Conservation (phyloP, 208 protist species). For the Kentomonas sorsogonicus region DNA sequence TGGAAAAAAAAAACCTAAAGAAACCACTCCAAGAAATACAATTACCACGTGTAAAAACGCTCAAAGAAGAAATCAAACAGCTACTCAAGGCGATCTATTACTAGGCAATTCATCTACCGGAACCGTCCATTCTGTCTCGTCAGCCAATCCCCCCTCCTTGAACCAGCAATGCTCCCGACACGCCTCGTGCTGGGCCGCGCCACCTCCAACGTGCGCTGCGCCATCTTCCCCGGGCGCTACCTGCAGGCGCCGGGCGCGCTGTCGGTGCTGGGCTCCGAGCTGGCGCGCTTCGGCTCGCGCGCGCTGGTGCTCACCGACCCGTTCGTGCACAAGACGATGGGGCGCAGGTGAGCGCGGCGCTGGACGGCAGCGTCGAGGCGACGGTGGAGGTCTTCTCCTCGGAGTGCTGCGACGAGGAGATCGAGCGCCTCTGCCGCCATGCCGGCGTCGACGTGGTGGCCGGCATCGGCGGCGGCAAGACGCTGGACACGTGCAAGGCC, state of each 20-base stretch:
- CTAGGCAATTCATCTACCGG: too few relatives aligned
- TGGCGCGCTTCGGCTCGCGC: constrained; percentile 15
- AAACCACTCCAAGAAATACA: too few relatives aligned
- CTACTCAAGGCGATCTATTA: too few relatives aligned
- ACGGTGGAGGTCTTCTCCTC: constrained; percentile 12
- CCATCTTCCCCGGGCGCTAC: constrained; percentile 28
- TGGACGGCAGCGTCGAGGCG: constrained; percentile 3
- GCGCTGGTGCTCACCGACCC: constrained; percentile 19
- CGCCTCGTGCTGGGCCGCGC: background rate
- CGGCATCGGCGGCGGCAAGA: constrained; percentile 27
- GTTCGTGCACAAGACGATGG: constrained; percentile 15
- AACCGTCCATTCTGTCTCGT: too few relatives aligned
- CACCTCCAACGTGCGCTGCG: background rate
- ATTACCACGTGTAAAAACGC: too few relatives aligned
- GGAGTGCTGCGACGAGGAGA: constrained; percentile 23
- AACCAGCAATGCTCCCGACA: background rate
- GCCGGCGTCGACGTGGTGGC: constrained; percentile 13
- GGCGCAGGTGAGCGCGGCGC: constrained; percentile 7
- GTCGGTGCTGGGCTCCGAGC: constrained; percentile 15
- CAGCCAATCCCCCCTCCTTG: too few relatives aligned
- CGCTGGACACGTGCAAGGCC: constrained; percentile 23
- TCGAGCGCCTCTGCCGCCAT: constrained; percentile 10
- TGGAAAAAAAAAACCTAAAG: too few relatives aligned
- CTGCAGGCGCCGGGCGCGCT: constrained; percentile 25
- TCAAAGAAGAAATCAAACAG: too few relatives aligned